phyloP scores from a whole-genome alignment of 1,284 basidiomycete species.

The Microbotryum intermedium region DNA sequence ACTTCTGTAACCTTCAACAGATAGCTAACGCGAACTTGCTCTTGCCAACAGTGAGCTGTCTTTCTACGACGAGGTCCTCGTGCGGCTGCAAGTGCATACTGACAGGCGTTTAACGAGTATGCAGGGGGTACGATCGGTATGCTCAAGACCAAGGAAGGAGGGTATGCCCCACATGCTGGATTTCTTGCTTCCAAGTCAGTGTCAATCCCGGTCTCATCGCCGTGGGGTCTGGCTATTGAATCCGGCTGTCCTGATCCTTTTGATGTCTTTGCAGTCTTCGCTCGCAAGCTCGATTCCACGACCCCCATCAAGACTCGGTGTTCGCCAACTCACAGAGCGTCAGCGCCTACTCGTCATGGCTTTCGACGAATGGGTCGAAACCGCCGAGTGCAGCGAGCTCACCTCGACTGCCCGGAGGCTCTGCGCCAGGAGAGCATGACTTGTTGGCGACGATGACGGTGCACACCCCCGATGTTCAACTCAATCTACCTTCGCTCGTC shows the following conservation, averaged over 20 bases:
- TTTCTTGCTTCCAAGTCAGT: constrained; percentile 47
- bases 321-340: constrained; percentile 23
- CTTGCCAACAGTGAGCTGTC: background rate
- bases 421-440: constrained; percentile 4
- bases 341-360: constrained; percentile 33
- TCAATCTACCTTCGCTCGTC: constrained; percentile 61
- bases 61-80: background rate
- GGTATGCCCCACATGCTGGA: constrained; percentile 78
- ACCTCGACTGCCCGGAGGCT: constrained; percentile 15
- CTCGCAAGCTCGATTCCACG: constrained; percentile 47
- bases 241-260: constrained; percentile 48
- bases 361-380: constrained; percentile 54
- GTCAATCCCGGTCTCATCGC: background rate
- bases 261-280: constrained; percentile 66
- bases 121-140: constrained; percentile 48
- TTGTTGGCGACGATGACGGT: constrained; percentile 28
- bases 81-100: too few relatives aligned
- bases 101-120: background rate
- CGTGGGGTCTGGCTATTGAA: too few relatives aligned
- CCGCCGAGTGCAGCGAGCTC: constrained; percentile 6
- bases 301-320: constrained; percentile 21
- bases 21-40: background rate
- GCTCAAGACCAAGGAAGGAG: constrained; percentile 51
- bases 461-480: constrained; percentile 45
- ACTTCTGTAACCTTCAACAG: background rate